Base-by-base conservation (phyloP, 2,329 filamentous ascomycete species). In the Cladosporium sp. region DNA sequence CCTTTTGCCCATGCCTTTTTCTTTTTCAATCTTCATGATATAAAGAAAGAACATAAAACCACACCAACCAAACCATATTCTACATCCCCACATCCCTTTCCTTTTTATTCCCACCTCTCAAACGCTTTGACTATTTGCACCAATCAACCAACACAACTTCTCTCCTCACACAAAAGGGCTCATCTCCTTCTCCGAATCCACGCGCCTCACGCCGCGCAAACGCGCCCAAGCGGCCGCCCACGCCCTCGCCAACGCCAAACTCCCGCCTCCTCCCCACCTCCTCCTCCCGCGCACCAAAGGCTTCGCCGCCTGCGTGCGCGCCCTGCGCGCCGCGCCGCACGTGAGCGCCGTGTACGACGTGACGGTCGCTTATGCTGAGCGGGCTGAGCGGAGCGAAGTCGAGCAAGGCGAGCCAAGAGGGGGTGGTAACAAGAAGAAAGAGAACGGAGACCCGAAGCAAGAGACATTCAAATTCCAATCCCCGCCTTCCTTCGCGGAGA, bases 181-280 rank as follows among this genome's bases (percentile, higher is more conserved):
- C 57, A 76, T 85, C 57, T 80, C 79, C 59, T 84, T 80, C 70
- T 82, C 78, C 59, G 82, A 85, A 68, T 78, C 76, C n/a, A 83
- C 80, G 7, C 74, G 81, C 54, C 83, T 75, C 62, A 83, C 78
- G 2, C 68, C 69, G 1, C 60, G 68, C 50, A 84, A 83, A 64
- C 75, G 78, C 56, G 66, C 56, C 18, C 71, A 76, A 55, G 75
- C 79, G 1, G 70, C 70, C 51, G 60, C 63, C 6, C 83, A 78
- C 75, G 83, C 80, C 65, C 70, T 71, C 49, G 67, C 69, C 53
- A n/a, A 73, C 77, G 56, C 62, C 70, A 54, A 74, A 73, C 41
- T 73, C 74, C 2, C 70, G 80, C 54, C n/a, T n/a, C 80, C 79
- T 6, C 71, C 72, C 64, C 77, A 85, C 64, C 71, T 82, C 11